Conservation (phyloP, 129 eudicot genomes). For the sunflower (Helianthus annuus) region HanXRQr2.0-SUNRISE NC_035447.2:8498245-8498744, state of each 20-base stretch:
- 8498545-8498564: constrained; percentile 1
- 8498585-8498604: too few species aligned
- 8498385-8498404: constrained; percentile 9
- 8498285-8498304: constrained; percentile 60
- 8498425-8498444: constrained; percentile 28
- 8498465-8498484: background rate
- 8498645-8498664: too few species aligned
- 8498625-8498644: too few species aligned
- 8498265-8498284: constrained; percentile 77
- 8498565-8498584: background rate
- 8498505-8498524: constrained; percentile 1
- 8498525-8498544: background rate
- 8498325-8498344: constrained; percentile 27
- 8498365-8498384: constrained; percentile 28
- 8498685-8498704: too few species aligned
- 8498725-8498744: too few species aligned
- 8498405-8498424: constrained; percentile 23
- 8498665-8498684: too few species aligned
- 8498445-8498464: constrained; percentile 40
- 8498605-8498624: too few species aligned
- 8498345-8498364: constrained; percentile 25
- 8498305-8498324: constrained; percentile 37
- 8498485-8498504: background rate
- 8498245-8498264: constrained; percentile 40
- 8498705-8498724: too few species aligned